phyloP scores from a whole-genome alignment of 73 alveolate genomes.

The Paramecium sonneborni region DNA sequence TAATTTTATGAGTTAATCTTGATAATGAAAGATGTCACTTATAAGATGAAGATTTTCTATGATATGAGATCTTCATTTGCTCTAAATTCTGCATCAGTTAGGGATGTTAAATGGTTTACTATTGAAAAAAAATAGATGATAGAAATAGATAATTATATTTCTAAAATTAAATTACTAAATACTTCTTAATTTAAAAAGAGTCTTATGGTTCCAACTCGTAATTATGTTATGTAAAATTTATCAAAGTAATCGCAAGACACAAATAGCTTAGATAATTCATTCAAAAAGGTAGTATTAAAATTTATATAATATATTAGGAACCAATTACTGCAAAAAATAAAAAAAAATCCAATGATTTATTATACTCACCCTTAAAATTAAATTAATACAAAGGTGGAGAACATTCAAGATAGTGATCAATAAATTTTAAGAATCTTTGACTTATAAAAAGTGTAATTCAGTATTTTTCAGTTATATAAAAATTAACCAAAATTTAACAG shows the following conservation, averaged over 20 bases:
- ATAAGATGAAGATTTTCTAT: not conserved
- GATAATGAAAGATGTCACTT: not conserved
- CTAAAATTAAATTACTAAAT: slow-evolving; percentile 3
- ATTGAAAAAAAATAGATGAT: not conserved
- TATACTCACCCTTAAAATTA: not conserved
- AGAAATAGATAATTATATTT: slow-evolving; percentile 19
- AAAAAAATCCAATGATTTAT: not conserved
- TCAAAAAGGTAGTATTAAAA: not conserved
- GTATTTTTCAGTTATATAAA: not conserved
- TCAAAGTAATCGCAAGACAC: not conserved
- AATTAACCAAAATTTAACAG: not conserved
- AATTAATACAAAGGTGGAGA: not conserved
- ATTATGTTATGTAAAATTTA: not conserved
- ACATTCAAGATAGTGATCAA: not conserved
- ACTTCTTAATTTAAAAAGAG: slow-evolving; percentile 21
- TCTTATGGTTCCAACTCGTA: slow-evolving; percentile 1
- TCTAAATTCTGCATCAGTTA: slow-evolving; percentile 42
- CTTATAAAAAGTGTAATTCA: not conserved
- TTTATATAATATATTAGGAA: not conserved
- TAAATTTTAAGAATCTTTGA: not conserved
- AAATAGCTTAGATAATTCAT: not conserved
- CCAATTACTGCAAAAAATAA: not conserved
- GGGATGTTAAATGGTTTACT: slow-evolving; percentile 28
- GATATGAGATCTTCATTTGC: slow-evolving; percentile 20
- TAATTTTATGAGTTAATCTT: not conserved